These are phyloP conservation scores for Leccinum subrobustum DNA, from an alignment of 1,284 basidiomycete genomes.

Conservation along the genomic window DNA sequence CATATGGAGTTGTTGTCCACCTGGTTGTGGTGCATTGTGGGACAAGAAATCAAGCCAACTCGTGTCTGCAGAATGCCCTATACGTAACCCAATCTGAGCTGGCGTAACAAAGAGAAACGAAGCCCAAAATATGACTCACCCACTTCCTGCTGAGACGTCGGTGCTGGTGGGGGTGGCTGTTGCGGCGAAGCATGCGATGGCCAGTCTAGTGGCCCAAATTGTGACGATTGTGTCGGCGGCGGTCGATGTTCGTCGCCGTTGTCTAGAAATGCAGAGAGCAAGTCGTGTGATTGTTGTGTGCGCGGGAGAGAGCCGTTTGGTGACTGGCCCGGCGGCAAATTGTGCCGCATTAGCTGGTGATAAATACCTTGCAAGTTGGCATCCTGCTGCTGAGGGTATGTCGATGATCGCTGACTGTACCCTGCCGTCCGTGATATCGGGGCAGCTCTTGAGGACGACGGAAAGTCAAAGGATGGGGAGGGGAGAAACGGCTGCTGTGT, in stretches of 20 bases:
- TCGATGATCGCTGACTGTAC: slow-evolving; percentile 27
- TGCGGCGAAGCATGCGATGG: slow-evolving; percentile 28
- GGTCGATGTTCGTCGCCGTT: slow-evolving; percentile 28
- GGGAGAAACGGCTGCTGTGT: slow-evolving; percentile 28
- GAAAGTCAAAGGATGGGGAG: slow-evolving; percentile 31
- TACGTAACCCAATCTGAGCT: slow-evolving; percentile 5
- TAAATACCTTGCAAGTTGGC: slow-evolving; percentile 35
- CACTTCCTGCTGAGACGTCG: slow-evolving; percentile 26
- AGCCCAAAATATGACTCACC: slow-evolving; percentile 10
- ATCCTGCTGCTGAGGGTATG: slow-evolving; percentile 32
- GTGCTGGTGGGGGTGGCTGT: slow-evolving; percentile 17
- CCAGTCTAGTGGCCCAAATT: slow-evolving; percentile 30
- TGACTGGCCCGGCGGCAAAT: slow-evolving; percentile 22
- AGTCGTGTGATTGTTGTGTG: slow-evolving; percentile 25
- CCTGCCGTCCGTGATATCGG: slow-evolving; percentile 20
- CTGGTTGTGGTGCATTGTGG: slow-evolving; percentile 25
- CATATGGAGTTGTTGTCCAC: slow-evolving; percentile 31
- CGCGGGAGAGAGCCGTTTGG: slow-evolving; percentile 20
- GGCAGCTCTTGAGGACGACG: slow-evolving; percentile 29
- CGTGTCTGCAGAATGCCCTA: slow-evolving; percentile 30
- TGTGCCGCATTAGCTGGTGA: slow-evolving; percentile 33
- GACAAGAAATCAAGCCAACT: slow-evolving; percentile 33
- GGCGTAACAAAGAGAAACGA: neutral
- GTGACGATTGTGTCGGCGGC: slow-evolving; percentile 23
- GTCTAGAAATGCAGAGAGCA: slow-evolving; percentile 33